Percentiles rank a stretch among this genome's conserved stretches.
Evolutionary conservation across 2,329 filamentous ascomycete genomes (phyloP).

Genomic region (Amesomyces nigricolor): DNA sequence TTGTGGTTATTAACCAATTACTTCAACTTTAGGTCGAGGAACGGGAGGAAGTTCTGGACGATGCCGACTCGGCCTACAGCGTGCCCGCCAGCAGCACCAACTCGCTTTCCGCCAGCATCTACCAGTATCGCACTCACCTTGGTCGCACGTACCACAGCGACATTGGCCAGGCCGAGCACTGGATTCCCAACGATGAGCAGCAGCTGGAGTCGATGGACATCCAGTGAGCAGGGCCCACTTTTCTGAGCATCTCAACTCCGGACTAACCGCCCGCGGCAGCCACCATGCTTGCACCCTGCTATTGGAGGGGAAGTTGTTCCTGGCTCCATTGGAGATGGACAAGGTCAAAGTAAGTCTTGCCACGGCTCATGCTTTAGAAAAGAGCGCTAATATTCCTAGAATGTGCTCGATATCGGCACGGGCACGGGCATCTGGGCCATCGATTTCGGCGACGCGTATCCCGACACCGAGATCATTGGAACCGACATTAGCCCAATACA

Average conservation of each 20-base stretch:
- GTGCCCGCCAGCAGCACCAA: slow-evolving; percentile 10
- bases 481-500: slow-evolving; percentile 31
- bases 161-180: slow-evolving; percentile 11
- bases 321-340: slow-evolving; percentile 28
- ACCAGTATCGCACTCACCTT: slow-evolving; percentile 15
- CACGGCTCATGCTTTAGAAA: slow-evolving; percentile 18
- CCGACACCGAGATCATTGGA: slow-evolving; percentile 27
- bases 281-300: slow-evolving; percentile 32
- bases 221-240: slow-evolving; percentile 1
- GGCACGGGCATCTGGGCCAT: slow-evolving; percentile 42
- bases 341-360: not conserved
- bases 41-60: not conserved
- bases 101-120: slow-evolving; percentile 17
- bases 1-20: not conserved
- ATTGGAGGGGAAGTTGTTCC: slow-evolving; percentile 31
- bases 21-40: not conserved
- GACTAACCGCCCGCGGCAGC: slow-evolving; percentile 8
- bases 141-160: slow-evolving; percentile 18
- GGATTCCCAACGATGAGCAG: slow-evolving; percentile 16
- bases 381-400: slow-evolving; percentile 14
- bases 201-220: slow-evolving; percentile 30
- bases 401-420: slow-evolving; percentile 40
- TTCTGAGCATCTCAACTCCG: no score
- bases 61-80: slow-evolving; percentile 6
- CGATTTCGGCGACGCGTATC: slow-evolving; percentile 34